Conservation (phyloP, 2,329 filamentous ascomycete genomes). For the Xenosphaeropsis pyriputrescens region DNA sequence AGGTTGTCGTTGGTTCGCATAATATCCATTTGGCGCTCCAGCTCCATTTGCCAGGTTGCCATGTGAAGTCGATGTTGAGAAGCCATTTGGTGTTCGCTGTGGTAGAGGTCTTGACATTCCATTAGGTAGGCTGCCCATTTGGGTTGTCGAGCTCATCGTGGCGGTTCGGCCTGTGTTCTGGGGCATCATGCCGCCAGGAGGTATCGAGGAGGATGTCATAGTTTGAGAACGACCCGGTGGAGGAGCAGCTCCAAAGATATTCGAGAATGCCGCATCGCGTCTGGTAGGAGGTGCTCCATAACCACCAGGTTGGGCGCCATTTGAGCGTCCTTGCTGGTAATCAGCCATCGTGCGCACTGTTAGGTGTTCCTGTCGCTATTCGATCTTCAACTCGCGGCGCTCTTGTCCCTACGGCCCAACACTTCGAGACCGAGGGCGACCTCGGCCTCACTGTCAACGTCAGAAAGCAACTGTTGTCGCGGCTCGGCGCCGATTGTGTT, state of each 20-base stretch:
- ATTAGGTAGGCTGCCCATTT: conserved; percentile 1
- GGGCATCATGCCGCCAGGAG: conserved; percentile 34
- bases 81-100: conserved; percentile 29
- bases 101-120: conserved; percentile 16
- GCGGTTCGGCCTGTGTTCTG: conserved; percentile 51
- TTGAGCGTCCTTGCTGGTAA: conserved; percentile 44
- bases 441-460: conserved; percentile 9
- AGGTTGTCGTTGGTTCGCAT: conserved; percentile 25
- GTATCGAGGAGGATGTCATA: conserved; percentile 68
- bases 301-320: conserved; percentile 25
- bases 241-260: conserved; percentile 83
- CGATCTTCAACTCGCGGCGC: no score
- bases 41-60: conserved; percentile 14
- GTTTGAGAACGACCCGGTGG: conserved; percentile 86
- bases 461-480: conserved; percentile 1
- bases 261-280: conserved; percentile 88
- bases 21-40: conserved; percentile 32
- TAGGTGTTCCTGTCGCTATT: no score
- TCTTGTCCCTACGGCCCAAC: conserved; percentile 1
- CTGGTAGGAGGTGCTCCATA: conserved; percentile 40
- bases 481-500: no score
- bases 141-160: conserved; percentile 41
- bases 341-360: conserved; percentile 32
- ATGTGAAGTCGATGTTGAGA: conserved; percentile 9
- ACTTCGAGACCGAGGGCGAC: conserved; percentile 11